Conservation (phyloP, 768 basidiomycete genomes). For the Hirschioporus abietinus region DNA sequence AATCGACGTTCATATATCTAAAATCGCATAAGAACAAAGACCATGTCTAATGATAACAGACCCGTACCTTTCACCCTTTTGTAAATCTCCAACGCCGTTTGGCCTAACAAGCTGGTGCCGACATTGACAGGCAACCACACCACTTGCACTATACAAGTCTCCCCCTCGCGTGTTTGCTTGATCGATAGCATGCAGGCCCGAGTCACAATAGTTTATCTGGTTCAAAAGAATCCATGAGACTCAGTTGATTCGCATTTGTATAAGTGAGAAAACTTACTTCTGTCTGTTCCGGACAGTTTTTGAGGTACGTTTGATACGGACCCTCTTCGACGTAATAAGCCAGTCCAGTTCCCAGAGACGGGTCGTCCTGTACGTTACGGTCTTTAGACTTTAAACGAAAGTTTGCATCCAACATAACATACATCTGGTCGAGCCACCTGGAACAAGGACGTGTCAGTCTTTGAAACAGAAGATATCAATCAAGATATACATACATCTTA, state of each 20-base stretch:
- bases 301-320: conserved; percentile 17
- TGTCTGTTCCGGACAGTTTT: conserved; percentile 7
- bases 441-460: neutral
- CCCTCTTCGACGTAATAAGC: conserved; percentile 22
- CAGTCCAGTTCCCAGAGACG: conserved; percentile 20
- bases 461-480: too few species aligned
- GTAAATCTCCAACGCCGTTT: conserved; percentile 20
- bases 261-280: too few species aligned
- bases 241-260: too few species aligned
- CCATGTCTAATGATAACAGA: neutral
- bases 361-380: conserved; percentile 15
- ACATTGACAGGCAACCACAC: conserved; percentile 15
- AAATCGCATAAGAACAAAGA: neutral
- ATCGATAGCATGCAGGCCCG: conserved; percentile 14
- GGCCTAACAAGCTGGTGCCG: conserved; percentile 20
- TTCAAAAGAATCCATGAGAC: too few species aligned
- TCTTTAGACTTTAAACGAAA: conserved; percentile 22
- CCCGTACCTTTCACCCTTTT: conserved; percentile 21
- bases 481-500: conserved; percentile 12
- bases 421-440: conserved; percentile 22
- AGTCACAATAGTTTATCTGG: conserved; percentile 15
- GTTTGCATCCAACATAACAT: conserved; percentile 24
- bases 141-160: conserved; percentile 11
- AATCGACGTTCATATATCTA: conserved; percentile 22
- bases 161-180: conserved; percentile 12